Conservation (phyloP, 768 basidiomycete species). For the Crucibulum laeve region DNA sequence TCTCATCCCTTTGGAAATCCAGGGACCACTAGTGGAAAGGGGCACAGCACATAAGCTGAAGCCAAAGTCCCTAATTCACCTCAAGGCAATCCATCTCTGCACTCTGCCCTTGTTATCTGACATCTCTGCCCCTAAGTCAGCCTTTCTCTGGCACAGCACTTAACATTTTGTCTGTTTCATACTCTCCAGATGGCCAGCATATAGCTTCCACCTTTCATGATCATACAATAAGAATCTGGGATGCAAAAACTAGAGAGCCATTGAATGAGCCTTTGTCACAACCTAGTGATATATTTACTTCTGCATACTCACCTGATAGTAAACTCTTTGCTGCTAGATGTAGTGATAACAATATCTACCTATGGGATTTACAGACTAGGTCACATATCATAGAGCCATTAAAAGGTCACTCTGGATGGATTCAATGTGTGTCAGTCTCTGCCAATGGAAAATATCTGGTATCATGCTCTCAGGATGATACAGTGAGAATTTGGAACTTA, state of each 20-base stretch:
- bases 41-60: too few species aligned
- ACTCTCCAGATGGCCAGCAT: conserved; percentile 4
- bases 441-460: neutral
- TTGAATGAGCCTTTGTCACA: neutral
- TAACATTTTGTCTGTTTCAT: neutral
- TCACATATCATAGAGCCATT: too few species aligned
- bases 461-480: neutral
- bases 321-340: neutral
- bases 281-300: neutral
- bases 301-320: neutral
- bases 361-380: neutral
- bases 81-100: too few species aligned
- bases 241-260: neutral
- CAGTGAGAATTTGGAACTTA: neutral
- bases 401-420: neutral
- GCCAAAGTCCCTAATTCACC: too few species aligned
- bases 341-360: neutral
- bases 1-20: too few species aligned
- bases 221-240: conserved; percentile 2
- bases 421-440: neutral
- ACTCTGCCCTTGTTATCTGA: too few species aligned
- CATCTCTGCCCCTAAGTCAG: too few species aligned
- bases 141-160: too few species aligned
- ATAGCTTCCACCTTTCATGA: conserved; percentile 4
- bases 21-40: too few species aligned